phyloP scores from a whole-genome alignment of 192 early-diverging fungal species.

The Coemansia sp. region DNA sequence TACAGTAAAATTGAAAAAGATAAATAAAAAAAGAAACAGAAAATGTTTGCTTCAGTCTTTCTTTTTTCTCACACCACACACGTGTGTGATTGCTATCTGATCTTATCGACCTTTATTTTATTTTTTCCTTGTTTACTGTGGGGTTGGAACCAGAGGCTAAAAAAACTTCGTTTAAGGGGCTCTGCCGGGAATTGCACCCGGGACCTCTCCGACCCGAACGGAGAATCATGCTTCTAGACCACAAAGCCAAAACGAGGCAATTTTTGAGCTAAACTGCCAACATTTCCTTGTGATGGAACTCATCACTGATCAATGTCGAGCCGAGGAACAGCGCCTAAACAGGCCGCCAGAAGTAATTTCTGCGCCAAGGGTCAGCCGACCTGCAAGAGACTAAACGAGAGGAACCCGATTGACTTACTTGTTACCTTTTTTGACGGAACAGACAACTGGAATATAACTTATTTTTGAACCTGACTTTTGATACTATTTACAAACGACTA shows the following conservation, averaged over 20 bases:
- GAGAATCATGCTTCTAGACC: conserved; percentile 59
- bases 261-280: not conserved
- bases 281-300: not conserved
- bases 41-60: not conserved
- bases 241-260: conserved; percentile 24
- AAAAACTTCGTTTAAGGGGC: conserved; percentile 15
- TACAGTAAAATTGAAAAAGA: not conserved
- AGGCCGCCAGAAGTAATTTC: too few species aligned
- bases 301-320: too few species aligned
- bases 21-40: not conserved
- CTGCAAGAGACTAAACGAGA: too few species aligned
- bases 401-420: too few species aligned
- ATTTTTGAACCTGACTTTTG: too few species aligned
- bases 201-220: conserved; percentile 59
- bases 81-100: not conserved
- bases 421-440: too few species aligned
- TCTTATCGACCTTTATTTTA: not conserved
- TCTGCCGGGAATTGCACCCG: conserved; percentile 58
- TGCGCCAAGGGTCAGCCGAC: too few species aligned
- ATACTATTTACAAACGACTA: too few species aligned
- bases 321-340: too few species aligned
- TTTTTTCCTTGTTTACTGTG: not conserved
- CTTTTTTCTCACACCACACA: not conserved
- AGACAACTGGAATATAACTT: too few species aligned
- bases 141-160: not conserved